Evolutionary conservation across 208 protist species (phyloP).

Genomic region (Zelonia costaricensis): DNA sequence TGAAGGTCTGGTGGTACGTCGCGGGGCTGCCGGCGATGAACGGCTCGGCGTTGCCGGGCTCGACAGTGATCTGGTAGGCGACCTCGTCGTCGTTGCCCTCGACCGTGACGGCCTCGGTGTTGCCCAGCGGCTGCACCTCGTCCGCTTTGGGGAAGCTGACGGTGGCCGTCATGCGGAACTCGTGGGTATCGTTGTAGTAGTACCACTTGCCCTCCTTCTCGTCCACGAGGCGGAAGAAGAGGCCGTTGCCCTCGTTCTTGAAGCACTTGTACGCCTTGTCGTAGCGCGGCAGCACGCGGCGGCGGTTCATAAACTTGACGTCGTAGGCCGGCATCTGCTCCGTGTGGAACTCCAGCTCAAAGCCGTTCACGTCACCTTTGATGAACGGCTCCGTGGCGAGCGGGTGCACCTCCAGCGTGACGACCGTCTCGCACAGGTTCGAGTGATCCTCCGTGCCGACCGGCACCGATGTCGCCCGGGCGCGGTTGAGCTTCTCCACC

Average conservation of each 20-base stretch:
- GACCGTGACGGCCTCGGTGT: constrained; percentile 47
- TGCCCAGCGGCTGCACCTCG: constrained; percentile 54
- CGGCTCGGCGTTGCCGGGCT: constrained; percentile 53
- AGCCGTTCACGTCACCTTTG: constrained; percentile 38
- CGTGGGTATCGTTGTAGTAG: constrained; percentile 84
- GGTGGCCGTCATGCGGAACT: constrained; percentile 74
- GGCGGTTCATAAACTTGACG: constrained; percentile 37
- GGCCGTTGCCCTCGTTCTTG: constrained; percentile 70
- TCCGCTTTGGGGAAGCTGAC: constrained; percentile 56
- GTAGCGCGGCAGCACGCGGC: constrained; percentile 23
- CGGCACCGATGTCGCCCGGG: constrained; percentile 15
- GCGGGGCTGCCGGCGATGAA: constrained; percentile 59
- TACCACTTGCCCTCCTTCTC: constrained; percentile 53
- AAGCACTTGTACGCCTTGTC: constrained; percentile 80
- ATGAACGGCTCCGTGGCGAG: constrained; percentile 55
- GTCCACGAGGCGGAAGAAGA: constrained; percentile 86
- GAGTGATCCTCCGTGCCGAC: not conserved
- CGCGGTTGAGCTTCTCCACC: constrained; percentile 24
- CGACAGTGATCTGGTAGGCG: constrained; percentile 49
- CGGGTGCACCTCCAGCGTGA: constrained; percentile 46
- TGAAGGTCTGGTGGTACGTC: constrained; percentile 59
- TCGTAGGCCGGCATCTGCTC: constrained; percentile 25
- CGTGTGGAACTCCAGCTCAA: constrained; percentile 42
- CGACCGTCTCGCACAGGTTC: constrained; percentile 22
- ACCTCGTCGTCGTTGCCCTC: constrained; percentile 32